Conservation (phyloP, 2,329 filamentous ascomycete species). For the Albifimbria verrucaria region DNA sequence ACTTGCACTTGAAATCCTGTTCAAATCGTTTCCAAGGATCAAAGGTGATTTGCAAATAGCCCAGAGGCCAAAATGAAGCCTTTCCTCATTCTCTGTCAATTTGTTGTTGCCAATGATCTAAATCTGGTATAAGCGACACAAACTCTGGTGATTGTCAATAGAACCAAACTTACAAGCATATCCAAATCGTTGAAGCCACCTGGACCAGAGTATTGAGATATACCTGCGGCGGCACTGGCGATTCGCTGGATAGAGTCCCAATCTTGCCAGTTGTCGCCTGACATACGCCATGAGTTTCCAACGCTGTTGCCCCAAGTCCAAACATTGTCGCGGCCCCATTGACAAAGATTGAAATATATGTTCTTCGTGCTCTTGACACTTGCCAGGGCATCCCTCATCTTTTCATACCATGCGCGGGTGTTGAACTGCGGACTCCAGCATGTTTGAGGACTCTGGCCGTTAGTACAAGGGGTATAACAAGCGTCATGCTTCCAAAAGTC, state of each 20-base stretch:
- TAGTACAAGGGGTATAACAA: slow-evolving; percentile 11
- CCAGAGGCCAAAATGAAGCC: slow-evolving; percentile 24
- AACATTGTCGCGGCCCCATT: slow-evolving; percentile 46
- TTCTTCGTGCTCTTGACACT: slow-evolving; percentile 27
- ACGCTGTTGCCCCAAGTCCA: slow-evolving; percentile 41
- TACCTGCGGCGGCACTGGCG: slow-evolving; percentile 7
- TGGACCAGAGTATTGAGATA: slow-evolving; percentile 16
- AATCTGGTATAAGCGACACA: neutral
- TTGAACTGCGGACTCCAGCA: slow-evolving; percentile 6
- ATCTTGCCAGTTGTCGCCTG: slow-evolving; percentile 29
- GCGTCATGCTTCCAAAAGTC: slow-evolving; percentile 15
- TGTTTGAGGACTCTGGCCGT: slow-evolving; percentile 9
- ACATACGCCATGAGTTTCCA: slow-evolving; percentile 38
- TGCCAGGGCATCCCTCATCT: slow-evolving; percentile 45
- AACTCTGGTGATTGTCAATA: neutral
- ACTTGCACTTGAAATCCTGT: slow-evolving; percentile 14
- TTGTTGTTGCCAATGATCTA: slow-evolving; percentile 15
- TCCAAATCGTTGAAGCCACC: slow-evolving; percentile 26
- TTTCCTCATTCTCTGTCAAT: slow-evolving; percentile 16
- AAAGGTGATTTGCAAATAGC: slow-evolving; percentile 22
- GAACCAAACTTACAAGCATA: slow-evolving; percentile 15
- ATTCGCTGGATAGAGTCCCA: slow-evolving; percentile 13
- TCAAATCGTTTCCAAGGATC: slow-evolving; percentile 20
- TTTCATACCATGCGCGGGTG: slow-evolving; percentile 11
- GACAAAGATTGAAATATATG: slow-evolving; percentile 47